phyloP scores from a whole-genome alignment of 768 basidiomycete species.

The Suillus luteus region DNA sequence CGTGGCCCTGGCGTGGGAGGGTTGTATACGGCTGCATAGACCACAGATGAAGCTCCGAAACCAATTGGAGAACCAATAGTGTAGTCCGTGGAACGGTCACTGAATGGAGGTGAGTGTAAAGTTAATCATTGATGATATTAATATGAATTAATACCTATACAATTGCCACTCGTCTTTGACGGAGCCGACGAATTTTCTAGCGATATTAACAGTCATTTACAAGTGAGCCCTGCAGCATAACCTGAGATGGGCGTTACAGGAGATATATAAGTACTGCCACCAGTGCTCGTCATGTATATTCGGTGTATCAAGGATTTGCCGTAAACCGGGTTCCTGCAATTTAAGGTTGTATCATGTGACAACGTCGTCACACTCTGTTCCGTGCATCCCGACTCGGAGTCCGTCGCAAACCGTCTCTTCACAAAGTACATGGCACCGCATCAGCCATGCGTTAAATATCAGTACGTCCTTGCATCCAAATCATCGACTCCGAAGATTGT shows the following conservation, averaged over 20 bases:
- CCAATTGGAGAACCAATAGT: constrained; percentile 78
- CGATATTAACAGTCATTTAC: constrained; percentile 22
- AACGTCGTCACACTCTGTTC: constrained; percentile 18
- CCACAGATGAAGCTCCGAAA: constrained; percentile 90
- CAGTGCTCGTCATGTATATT: neutral
- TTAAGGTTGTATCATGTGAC: constrained; percentile 2
- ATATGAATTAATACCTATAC: constrained; percentile 59
- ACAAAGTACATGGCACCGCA: constrained; percentile 59
- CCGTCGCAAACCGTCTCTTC: constrained; percentile 18
- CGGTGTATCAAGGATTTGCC: neutral
- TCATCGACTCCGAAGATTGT: constrained; percentile 67
- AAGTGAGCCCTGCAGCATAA: neutral
- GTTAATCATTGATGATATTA: neutral
- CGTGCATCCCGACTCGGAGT: constrained; percentile 10
- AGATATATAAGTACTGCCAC: neutral
- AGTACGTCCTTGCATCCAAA: constrained; percentile 73
- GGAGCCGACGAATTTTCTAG: constrained; percentile 66
- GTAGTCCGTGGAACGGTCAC: constrained; percentile 73
- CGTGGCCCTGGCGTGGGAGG: constrained; percentile 39
- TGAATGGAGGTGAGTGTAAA: constrained; percentile 29
- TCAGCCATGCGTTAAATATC: constrained; percentile 67
- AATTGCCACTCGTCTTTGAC: constrained; percentile 84
- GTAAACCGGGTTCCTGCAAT: constrained; percentile 3
- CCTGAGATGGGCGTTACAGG: neutral
- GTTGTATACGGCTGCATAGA: constrained; percentile 75